A percentile compares a stretch with the other conserved stretches of the same genome.
These are phyloP conservation scores for Mycosphaerella sp. DNA, from an alignment of 2,329 filamentous ascomycete species.

Conservation along the genomic window DNA sequence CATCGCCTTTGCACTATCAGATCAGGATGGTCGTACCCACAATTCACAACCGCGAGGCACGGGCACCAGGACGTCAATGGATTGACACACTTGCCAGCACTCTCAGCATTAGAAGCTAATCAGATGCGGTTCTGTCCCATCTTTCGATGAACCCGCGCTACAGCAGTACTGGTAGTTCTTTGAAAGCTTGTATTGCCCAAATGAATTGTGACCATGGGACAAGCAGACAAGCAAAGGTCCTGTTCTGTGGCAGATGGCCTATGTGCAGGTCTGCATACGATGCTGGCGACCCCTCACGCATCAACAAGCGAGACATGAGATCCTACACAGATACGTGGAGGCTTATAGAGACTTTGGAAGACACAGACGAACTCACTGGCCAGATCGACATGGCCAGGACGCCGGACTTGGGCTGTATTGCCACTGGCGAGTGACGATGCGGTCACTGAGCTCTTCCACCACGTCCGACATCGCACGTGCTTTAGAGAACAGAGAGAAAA, in stretches of 20 bases:
- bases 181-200: conserved; percentile 6
- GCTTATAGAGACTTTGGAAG: too few species aligned
- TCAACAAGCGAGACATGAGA: too few species aligned
- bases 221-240: conserved; percentile 6
- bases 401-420: too few species aligned
- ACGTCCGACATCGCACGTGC: too few species aligned
- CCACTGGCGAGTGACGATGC: too few species aligned
- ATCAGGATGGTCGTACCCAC: conserved; percentile 12
- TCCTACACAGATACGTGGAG: too few species aligned
- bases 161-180: conserved; percentile 11
- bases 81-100: conserved; percentile 4
- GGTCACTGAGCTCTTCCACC: too few species aligned
- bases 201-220: conserved; percentile 12
- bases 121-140: conserved; percentile 14
- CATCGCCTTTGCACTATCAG: conserved; percentile 12
- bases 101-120: conserved; percentile 8
- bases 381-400: too few species aligned
- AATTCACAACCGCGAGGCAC: conserved; percentile 15
- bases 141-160: conserved; percentile 17
- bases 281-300: too few species aligned
- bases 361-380: too few species aligned
- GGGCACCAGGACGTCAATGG: conserved; percentile 15
- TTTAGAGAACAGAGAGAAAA: too few species aligned
- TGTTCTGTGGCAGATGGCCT: not conserved
- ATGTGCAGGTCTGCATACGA: too few species aligned